Base-by-base conservation (phyloP, 805 yeast species). In the Priceomyces medius region DNA sequence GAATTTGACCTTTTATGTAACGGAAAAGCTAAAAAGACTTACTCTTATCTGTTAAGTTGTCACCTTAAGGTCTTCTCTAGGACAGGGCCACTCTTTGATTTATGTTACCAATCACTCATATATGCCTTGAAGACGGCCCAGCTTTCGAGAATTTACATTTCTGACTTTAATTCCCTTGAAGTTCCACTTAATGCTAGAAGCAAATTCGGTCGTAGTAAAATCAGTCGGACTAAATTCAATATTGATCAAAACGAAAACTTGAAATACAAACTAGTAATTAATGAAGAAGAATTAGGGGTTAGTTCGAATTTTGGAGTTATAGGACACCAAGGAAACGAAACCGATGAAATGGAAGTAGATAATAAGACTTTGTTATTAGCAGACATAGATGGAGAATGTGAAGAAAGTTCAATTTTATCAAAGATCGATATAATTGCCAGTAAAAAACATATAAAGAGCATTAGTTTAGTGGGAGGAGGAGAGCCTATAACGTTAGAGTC, bases 381-480 rank as follows among this genome's bases (percentile, higher is more conserved):
- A 1, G 97, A 88, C 56, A 54, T 87, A 31, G 95, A 88, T 57
- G 95, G 95, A 10, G 91, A 85, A 45, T 84, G 89, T 4, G 97
- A 88, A 59, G 95, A 88, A 53, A 55, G 68, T 9, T 71, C 81
- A 23, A 71, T 83, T 2, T 63, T 62, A 33, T 78, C 85, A 32
- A 73, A 79, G 14, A 63, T 87, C 12, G 63, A 71, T 17, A 70
- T 80, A 1, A 69, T 81, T 12, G 51, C 58, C 3, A 54, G 51
- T 35, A 52, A 53, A 3, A 42, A 43, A 2, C 42, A 48, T 20
- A 23, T 44, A 17, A 72, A 67, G 39, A 66, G 73, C 20, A 61
- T 81, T 9, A 73, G 71, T 17, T 55, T 82, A 3, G 55, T 68
- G 12, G 83, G 85, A 14, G 79, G 77, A 2, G 64, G 73, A 10